These are phyloP conservation scores for Pseudogymnoascus sp. DNA, from an alignment of 2,329 filamentous ascomycete genomes.

Conservation along the genomic window DNA sequence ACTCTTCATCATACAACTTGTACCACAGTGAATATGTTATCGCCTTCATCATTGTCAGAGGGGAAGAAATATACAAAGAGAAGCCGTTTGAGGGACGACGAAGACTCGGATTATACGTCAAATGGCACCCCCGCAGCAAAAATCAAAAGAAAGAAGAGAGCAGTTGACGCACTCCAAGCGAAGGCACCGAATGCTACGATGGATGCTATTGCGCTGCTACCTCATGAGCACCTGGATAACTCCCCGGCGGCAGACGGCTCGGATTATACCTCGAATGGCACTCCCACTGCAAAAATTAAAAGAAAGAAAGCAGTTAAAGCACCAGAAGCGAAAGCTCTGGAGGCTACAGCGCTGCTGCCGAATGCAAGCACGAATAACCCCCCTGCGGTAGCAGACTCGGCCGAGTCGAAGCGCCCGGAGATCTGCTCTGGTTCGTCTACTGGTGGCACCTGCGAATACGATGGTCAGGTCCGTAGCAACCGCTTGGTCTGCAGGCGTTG, in stretches of 20 bases:
- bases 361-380: not conserved
- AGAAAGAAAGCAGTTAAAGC: not conserved
- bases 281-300: not conserved
- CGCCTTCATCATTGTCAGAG: not conserved
- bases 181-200: not conserved
- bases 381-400: not conserved
- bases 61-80: not conserved
- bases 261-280: not conserved
- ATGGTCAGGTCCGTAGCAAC: not conserved
- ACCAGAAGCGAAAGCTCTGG: not conserved
- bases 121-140: not conserved
- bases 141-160: not conserved
- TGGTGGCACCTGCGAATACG: not conserved
- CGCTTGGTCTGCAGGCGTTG: not conserved
- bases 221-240: not conserved
- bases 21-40: not conserved
- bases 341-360: not conserved
- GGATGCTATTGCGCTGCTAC: not conserved
- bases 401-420: not conserved
- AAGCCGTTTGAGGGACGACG: not conserved
- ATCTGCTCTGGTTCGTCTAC: not conserved
- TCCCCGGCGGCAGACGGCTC: not conserved
- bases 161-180: not conserved
- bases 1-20: not conserved
- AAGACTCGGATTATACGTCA: slow-evolving; percentile 5